These are phyloP conservation scores for Alternaria longipes DNA, from an alignment of 2,329 filamentous ascomycete species.

Conservation along the genomic window DNA sequence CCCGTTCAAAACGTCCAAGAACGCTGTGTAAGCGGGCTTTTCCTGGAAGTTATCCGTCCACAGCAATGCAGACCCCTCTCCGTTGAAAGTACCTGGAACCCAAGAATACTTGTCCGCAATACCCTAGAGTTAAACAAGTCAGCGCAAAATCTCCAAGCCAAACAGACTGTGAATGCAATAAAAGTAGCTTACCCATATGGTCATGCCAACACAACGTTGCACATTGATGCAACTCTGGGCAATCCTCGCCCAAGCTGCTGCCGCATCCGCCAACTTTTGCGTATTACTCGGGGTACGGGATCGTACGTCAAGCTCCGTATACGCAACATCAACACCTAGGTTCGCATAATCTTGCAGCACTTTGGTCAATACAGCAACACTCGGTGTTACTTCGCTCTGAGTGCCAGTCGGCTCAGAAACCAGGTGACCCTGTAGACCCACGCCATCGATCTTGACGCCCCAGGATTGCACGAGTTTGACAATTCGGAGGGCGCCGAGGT, in stretches of 20 bases:
- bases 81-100: conserved; percentile 48
- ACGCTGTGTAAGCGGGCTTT: conserved; percentile 45
- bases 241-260: conserved; percentile 56
- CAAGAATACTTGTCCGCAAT: conserved; percentile 50
- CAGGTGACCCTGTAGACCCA: conserved; percentile 68
- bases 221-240: conserved; percentile 48
- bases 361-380: conserved; percentile 54
- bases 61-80: conserved; percentile 47
- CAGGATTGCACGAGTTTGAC: conserved; percentile 51
- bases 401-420: conserved; percentile 62
- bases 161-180: neutral
- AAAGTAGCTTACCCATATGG: conserved; percentile 55
- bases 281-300: conserved; percentile 56
- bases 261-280: conserved; percentile 52
- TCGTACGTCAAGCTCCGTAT: conserved; percentile 70
- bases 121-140: conserved; percentile 21
- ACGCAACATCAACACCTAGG: conserved; percentile 66
- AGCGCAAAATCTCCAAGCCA: conserved; percentile 2
- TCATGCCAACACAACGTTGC: conserved; percentile 49
- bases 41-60: conserved; percentile 43
- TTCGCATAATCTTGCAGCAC: conserved; percentile 62
- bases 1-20: conserved; percentile 34
- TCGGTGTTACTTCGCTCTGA: conserved; percentile 52
- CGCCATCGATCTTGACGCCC: conserved; percentile 64
- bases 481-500: conserved; percentile 42